Evolutionary conservation across 2,329 filamentous ascomycete species (phyloP).

Genomic region (Lanzia echinophila): DNA sequence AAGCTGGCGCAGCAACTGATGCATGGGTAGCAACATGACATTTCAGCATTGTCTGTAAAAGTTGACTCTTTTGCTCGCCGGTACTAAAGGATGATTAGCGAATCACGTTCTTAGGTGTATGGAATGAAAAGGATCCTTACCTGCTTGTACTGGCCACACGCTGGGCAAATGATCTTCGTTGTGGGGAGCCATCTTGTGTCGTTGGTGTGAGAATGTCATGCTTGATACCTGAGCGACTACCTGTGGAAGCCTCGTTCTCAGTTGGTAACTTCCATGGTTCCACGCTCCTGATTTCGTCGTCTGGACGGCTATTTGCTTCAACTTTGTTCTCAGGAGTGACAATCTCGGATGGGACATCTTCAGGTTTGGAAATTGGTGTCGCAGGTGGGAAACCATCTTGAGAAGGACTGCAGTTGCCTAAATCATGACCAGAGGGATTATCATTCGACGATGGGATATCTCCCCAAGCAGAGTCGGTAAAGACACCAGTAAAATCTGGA

Average conservation of each 20-base stretch:
- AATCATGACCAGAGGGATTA: too few species aligned
- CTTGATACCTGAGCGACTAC: not conserved
- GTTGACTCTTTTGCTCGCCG: constrained; percentile 24
- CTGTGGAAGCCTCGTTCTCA: not conserved
- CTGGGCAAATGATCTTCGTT: constrained; percentile 16
- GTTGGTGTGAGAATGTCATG: constrained; percentile 11
- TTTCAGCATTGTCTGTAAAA: constrained; percentile 30
- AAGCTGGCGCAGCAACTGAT: constrained; percentile 22
- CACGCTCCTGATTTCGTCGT: not conserved
- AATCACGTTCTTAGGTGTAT: too few species aligned
- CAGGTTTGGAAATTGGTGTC: too few species aligned
- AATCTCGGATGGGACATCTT: too few species aligned
- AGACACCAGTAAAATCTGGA: constrained; percentile 4
- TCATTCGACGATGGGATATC: not conserved
- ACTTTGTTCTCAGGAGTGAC: too few species aligned
- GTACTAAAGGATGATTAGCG: constrained; percentile 12
- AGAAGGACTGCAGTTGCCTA: too few species aligned
- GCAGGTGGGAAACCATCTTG: too few species aligned
- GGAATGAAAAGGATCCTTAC: too few species aligned
- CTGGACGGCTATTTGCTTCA: not conserved
- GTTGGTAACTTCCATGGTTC: not conserved
- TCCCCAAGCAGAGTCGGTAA: constrained; percentile 11
- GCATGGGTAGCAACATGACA: constrained; percentile 12
- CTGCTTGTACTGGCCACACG: constrained; percentile 22
- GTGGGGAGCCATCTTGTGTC: constrained; percentile 14